Evolutionary conservation across 2,329 filamentous ascomycete genomes (phyloP).

Genomic region (Fusarium sp.): DNA sequence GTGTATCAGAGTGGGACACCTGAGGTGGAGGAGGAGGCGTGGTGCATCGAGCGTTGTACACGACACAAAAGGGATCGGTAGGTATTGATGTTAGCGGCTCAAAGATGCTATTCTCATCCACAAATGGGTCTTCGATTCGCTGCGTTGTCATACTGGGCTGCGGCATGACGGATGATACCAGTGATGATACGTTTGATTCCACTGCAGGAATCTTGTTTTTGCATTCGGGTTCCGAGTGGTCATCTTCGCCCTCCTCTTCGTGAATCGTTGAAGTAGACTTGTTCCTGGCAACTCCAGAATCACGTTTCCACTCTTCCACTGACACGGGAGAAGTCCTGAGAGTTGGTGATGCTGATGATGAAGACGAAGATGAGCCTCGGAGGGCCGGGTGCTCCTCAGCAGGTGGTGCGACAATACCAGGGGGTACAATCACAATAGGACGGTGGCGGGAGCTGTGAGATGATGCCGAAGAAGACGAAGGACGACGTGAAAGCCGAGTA

Average conservation of each 20-base stretch:
- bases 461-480: slow-evolving; percentile 40
- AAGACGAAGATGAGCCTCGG: slow-evolving; percentile 47
- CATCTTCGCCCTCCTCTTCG: slow-evolving; percentile 57
- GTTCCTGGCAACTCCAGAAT: slow-evolving; percentile 65
- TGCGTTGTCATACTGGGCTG: slow-evolving; percentile 27
- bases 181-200: slow-evolving; percentile 28
- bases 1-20: slow-evolving; percentile 28
- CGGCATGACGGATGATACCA: slow-evolving; percentile 32
- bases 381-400: slow-evolving; percentile 66
- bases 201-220: slow-evolving; percentile 22
- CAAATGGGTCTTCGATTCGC: slow-evolving; percentile 38
- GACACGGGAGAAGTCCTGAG: slow-evolving; percentile 41
- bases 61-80: slow-evolving; percentile 35
- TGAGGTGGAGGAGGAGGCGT: slow-evolving; percentile 35
- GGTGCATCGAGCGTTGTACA: slow-evolving; percentile 43
- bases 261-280: slow-evolving; percentile 54
- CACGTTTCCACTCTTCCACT: slow-evolving; percentile 62
- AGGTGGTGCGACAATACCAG: slow-evolving; percentile 55
- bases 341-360: slow-evolving; percentile 36
- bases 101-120: slow-evolving; percentile 42
- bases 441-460: slow-evolving; percentile 42
- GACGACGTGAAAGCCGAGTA: slow-evolving; percentile 48
- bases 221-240: slow-evolving; percentile 43
- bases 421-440: slow-evolving; percentile 49
- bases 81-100: slow-evolving; percentile 39